phyloP scores from a whole-genome alignment of 2,329 filamentous ascomycete species.

The Geosmithia morbida region DNA sequence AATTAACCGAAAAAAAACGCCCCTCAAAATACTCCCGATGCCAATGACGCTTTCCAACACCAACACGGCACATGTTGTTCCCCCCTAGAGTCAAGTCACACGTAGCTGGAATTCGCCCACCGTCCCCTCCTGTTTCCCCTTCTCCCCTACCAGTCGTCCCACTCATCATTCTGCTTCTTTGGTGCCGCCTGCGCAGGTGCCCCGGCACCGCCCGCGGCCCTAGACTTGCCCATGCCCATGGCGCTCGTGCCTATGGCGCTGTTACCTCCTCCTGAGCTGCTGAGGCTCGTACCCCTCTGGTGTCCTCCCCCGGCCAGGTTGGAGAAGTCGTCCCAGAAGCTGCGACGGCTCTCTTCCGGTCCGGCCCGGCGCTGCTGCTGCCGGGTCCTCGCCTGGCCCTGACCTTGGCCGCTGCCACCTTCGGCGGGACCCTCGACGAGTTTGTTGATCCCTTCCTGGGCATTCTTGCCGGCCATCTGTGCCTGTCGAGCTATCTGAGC shows the following conservation, averaged over 20 bases:
- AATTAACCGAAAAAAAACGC: background rate
- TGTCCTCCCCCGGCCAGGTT: constrained; percentile 45
- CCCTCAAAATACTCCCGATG: background rate
- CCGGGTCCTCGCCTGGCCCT: constrained; percentile 30
- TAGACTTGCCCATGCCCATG: constrained; percentile 37
- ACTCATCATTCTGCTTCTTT: constrained; percentile 40
- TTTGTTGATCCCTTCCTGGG: constrained; percentile 66
- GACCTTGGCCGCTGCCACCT: constrained; percentile 12
- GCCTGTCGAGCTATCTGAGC: constrained; percentile 53
- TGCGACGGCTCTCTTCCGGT: constrained; percentile 53
- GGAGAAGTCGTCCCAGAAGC: constrained; percentile 90
- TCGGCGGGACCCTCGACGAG: constrained; percentile 59
- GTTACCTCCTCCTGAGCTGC: constrained; percentile 3
- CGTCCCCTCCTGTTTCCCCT: too few species aligned
- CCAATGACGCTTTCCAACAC: background rate
- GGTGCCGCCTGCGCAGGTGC: constrained; percentile 13
- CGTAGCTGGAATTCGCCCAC: background rate
- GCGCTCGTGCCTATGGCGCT: constrained; percentile 40
- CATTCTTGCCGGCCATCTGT: constrained; percentile 55
- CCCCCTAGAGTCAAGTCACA: too few species aligned
- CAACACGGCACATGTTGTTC: background rate
- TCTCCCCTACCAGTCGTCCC: constrained; percentile 44
- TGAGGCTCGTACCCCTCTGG: constrained; percentile 4
- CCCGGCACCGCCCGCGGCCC: constrained; percentile 10
- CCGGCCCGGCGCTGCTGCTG: constrained; percentile 19